Percentiles rank a stretch among this genome's conserved stretches.
These are phyloP conservation scores for Pyrenophora teres DNA, from an alignment of 2,329 filamentous ascomycete genomes.

Conservation along the genomic window DNA sequence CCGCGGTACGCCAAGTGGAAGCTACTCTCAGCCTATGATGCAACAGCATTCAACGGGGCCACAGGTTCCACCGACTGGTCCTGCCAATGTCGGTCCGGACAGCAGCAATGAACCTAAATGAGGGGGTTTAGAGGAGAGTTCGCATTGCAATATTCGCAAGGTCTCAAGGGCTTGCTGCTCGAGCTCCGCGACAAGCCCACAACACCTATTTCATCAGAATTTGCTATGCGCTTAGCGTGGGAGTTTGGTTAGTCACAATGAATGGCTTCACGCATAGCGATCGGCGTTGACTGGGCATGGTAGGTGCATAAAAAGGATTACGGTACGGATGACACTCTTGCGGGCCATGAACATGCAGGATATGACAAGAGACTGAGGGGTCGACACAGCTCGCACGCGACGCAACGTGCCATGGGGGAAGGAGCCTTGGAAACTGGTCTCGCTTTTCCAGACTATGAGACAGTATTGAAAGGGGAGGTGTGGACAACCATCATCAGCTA, in stretches of 20 bases:
- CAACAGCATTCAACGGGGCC: conserved; percentile 47
- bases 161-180: conserved; percentile 10
- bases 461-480: conserved; percentile 10
- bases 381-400: conserved; percentile 6
- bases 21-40: conserved; percentile 50
- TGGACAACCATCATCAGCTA: conserved; percentile 10
- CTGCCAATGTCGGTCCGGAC: conserved; percentile 42
- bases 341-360: conserved; percentile 1
- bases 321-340: conserved; percentile 1
- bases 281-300: conserved; percentile 40
- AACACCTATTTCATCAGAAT: conserved; percentile 21
- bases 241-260: conserved; percentile 27
- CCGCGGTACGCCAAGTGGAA: conserved; percentile 48
- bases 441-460: conserved; percentile 18
- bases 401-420: conserved; percentile 18
- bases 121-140: conserved; percentile 15
- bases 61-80: conserved; percentile 43
- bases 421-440: conserved; percentile 17
- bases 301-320: conserved; percentile 24
- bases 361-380: conserved; percentile 1
- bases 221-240: conserved; percentile 42
- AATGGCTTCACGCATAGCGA: conserved; percentile 43
- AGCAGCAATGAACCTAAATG: conserved; percentile 46
- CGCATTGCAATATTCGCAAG: conserved; percentile 17
- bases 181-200: conserved; percentile 9